Evolutionary conservation across 2,329 filamentous ascomycete species (phyloP), one percentile per base, ranked within the genome.

Genomic region (Claviceps pusilla): DNA sequence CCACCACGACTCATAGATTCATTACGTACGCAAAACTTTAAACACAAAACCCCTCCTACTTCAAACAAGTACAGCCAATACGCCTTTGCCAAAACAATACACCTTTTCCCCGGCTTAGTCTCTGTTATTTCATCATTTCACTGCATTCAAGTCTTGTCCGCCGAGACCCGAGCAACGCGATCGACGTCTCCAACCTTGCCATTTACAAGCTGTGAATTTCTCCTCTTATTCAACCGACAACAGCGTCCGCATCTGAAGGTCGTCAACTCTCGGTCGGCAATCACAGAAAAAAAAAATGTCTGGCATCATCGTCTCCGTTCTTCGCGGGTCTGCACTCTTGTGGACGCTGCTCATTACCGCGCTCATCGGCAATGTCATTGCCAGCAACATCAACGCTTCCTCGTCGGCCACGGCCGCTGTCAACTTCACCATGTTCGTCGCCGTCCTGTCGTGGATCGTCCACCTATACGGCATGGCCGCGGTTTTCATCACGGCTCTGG

Each of bases 391-490:
- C 52, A 65, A 71, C 61, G 74, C 71, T 52, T 65, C 70, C 24
- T 62, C 62, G 28, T 68, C 70, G 12, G 72, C 72, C 56, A 66
- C 62, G 57, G 68, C 74, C n/a, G 71, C 76, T 59, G 65, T 82
- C 66, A 80, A 81, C 70, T 82, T 79, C 65, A 74, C 79, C 68
- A 84, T 90, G 73, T 90, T 89, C 67, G 79, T 84, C 59, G 74
- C 79, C 41, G 77, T 78, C 0, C 73, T 87, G 58, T 76, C 77
- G 46, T 85, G 86, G 82, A 63, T 89, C 37, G 76, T 78, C 48
- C 69, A 80, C 43, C 66, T 89, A 51, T 82, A 79, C 66, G 82
- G 85, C 54, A 69, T 86, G 3, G 74, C 73, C 7, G 73, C 77
- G 3, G 68, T 74, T 31, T 70, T 85, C 62, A 68, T 81, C 59